These are phyloP conservation scores for Bipolaris oryzae DNA, from an alignment of 2,329 filamentous ascomycete genomes.

Conservation along the genomic window DNA sequence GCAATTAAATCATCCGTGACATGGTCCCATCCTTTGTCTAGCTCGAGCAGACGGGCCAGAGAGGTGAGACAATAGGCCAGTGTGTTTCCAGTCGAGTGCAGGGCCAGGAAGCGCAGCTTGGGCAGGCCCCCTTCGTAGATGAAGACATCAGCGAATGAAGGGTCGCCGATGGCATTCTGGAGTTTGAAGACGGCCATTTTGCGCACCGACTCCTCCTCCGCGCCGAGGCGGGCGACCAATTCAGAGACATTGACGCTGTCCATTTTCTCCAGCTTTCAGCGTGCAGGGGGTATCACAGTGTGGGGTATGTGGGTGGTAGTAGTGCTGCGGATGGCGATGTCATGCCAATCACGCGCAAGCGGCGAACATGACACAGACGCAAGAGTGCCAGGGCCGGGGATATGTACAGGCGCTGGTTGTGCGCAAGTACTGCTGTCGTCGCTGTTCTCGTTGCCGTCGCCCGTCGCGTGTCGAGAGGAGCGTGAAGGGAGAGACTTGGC, in stretches of 20 bases:
- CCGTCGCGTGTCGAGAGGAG: slow-evolving; percentile 20
- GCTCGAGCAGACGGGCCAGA: slow-evolving; percentile 83
- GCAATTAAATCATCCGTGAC: slow-evolving; percentile 75
- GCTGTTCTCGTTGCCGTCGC: slow-evolving; percentile 1
- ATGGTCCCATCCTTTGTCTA: slow-evolving; percentile 97
- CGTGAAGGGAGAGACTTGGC: slow-evolving; percentile 24
- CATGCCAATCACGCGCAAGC: slow-evolving; percentile 21
- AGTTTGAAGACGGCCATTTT: slow-evolving; percentile 99
- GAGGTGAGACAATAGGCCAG: slow-evolving; percentile 93
- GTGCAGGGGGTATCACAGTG: slow-evolving; percentile 13
- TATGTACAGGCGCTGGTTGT: slow-evolving; percentile 8
- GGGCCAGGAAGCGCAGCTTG: slow-evolving; percentile 79
- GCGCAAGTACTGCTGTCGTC: neutral
- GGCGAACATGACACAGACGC: slow-evolving; percentile 10
- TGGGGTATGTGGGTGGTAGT: slow-evolving; percentile 22
- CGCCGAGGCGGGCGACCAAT: slow-evolving; percentile 63
- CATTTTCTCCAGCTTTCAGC: slow-evolving; percentile 47
- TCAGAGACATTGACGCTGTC: slow-evolving; percentile 63
- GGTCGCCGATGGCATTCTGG: slow-evolving; percentile 92
- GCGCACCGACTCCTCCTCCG: slow-evolving; percentile 82
- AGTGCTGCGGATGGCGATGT: slow-evolving; percentile 10
- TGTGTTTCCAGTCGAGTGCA: slow-evolving; percentile 88
- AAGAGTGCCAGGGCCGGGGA: slow-evolving; percentile 7
- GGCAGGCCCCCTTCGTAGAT: slow-evolving; percentile 85
- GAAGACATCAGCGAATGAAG: slow-evolving; percentile 94